Evolutionary conservation across 2,329 filamentous ascomycete genomes (phyloP), one percentile per base, ranked within the genome.

Genomic region (Colletotrichum agaves): DNA sequence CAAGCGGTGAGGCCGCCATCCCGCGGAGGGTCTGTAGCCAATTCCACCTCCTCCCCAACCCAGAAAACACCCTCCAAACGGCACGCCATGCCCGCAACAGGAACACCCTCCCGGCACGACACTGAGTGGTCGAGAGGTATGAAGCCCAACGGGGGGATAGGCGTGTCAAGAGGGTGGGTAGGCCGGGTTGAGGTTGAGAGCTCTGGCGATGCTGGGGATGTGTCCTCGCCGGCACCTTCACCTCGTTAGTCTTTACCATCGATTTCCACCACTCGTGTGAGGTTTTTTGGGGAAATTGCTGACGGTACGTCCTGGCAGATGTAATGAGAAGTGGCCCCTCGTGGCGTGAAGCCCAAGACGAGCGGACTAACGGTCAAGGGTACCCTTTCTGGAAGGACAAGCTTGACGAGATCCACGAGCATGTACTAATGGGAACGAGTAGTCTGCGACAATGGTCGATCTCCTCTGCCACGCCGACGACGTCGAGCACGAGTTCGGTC

Each of bases 401-500:
- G 4, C 74, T 76, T 5, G 73, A 78, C 17, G 78, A 82, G 10
- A 75, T 78, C 2, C 75, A 77, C 13, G 81, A 79, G 50, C 72
- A 77, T 19, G 73, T 80, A 5, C 78, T 80, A 3, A 70, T 78
- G 4, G 72, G 77, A 21, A 76, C 77, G 59, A 75, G 80, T 73
- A 81, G 78, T 50, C 66, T 79, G 2, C 76, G 78, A 3, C 78
- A 79, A 17, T 81, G 77, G 75, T 84, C 82, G 4, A 73, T 80
- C 10, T 80, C 81, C 2, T 83, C 82, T 0, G 75, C 80, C 8
- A 81, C 81, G 3, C 79, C 78, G 53, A 78, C 74, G 2, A 74
- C 76, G 13, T 82, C 81, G 4, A 81, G 79, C 56, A 72, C 75
- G 23, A 80, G 79, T 60, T 83, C 81, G 13, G 79, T 78, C n/a